phyloP scores from a whole-genome alignment of 2,329 filamentous ascomycete species.

The Fusarium nodosum region DNA sequence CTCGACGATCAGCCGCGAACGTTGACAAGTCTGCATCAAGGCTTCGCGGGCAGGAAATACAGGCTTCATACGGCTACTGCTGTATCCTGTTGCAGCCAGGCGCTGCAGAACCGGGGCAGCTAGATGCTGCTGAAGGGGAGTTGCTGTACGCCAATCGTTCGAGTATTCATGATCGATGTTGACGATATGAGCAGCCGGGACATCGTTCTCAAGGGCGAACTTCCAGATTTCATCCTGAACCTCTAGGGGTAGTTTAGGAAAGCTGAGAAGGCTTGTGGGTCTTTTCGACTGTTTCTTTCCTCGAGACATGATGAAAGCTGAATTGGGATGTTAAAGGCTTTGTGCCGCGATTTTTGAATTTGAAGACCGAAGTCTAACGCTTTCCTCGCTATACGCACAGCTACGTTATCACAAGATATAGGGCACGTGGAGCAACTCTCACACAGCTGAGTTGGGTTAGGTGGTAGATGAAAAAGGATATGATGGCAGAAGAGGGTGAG shows the following conservation, averaged over 20 bases:
- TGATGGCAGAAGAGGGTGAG: neutral
- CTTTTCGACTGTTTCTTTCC: neutral
- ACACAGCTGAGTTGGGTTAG: too few species aligned
- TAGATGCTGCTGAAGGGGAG: too few species aligned
- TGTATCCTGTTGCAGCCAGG: neutral
- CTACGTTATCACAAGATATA: too few species aligned
- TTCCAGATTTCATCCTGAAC: slow-evolving; percentile 19
- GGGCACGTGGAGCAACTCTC: too few species aligned
- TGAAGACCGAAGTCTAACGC: too few species aligned
- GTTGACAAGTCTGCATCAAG: neutral
- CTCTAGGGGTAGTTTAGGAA: slow-evolving; percentile 1
- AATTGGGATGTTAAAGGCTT: neutral
- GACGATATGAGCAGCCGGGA: neutral
- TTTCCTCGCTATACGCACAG: too few species aligned
- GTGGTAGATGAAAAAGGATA: neutral
- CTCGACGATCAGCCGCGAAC: neutral
- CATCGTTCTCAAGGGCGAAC: neutral
- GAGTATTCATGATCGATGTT: neutral
- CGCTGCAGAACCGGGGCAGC: neutral
- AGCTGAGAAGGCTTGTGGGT: neutral
- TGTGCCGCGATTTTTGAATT: too few species aligned
- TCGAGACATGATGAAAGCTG: neutral
- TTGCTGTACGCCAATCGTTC: too few species aligned
- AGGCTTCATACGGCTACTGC: neutral
- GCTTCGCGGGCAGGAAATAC: neutral